A percentile compares a stretch with the other conserved stretches of the same genome.
These are phyloP conservation scores for Sicyos edulis DNA, from an alignment of 306 rosid genomes.

Conservation along the genomic window DNA sequence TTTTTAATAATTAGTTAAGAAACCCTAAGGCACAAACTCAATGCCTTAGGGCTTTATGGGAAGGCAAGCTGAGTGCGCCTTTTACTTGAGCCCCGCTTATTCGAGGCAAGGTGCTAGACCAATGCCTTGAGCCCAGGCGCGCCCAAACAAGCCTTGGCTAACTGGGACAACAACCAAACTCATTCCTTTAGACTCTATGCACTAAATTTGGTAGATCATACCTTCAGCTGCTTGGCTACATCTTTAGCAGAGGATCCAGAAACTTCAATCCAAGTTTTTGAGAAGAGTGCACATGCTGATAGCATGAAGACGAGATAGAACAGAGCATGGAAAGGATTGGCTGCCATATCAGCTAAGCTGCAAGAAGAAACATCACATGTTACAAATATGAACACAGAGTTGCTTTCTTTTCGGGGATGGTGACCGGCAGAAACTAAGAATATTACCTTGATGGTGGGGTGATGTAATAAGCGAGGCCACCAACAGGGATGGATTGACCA, in stretches of 20 bases:
- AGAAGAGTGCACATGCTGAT: constrained; percentile 33
- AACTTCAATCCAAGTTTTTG: constrained; percentile 35
- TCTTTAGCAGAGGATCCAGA: constrained; percentile 33
- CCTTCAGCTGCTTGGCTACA: constrained; percentile 34
- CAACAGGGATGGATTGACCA: constrained; percentile 23
- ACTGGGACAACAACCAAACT: no score
- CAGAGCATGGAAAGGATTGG: constrained; percentile 32
- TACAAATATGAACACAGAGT: no score
- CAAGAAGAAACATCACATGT: neutral
- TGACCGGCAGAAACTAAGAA: neutral
- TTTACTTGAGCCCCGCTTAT: no score
- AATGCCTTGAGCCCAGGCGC: no score
- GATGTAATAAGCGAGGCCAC: constrained; percentile 28
- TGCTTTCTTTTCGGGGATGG: neutral
- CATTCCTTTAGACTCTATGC: no score
- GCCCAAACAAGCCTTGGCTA: no score
- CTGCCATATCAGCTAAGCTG: constrained; percentile 36
- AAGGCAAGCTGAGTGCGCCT: no score
- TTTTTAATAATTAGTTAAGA: no score
- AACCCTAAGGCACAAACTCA: no score
- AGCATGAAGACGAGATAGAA: constrained; percentile 32
- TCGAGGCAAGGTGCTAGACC: no score
- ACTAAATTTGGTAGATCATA: no score
- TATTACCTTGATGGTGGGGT: constrained; percentile 30
- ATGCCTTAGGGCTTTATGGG: no score